Percentiles rank a stretch among this genome's conserved stretches.
Conservation (phyloP, 305 asterid species). For the Lippia alba region DNA sequence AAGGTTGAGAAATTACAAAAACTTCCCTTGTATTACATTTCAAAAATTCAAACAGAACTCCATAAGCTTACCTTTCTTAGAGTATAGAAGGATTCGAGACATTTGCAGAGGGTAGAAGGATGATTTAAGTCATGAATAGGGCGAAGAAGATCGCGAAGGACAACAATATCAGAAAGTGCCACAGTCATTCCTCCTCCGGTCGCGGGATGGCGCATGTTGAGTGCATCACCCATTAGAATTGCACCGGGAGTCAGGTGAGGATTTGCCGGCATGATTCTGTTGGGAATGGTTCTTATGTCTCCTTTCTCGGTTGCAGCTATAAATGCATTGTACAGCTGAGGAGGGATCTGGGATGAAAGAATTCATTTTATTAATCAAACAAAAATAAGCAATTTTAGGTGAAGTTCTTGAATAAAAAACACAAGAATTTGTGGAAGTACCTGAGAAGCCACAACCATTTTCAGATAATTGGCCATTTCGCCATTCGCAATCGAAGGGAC, state of each 20-base stretch:
- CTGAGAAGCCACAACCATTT: slow-evolving; percentile 79
- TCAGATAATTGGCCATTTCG: slow-evolving; percentile 69
- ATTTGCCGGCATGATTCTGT: slow-evolving; percentile 86
- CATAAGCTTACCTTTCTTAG: slow-evolving; percentile 59
- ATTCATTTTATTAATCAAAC: slow-evolving; percentile 3
- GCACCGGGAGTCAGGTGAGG: slow-evolving; percentile 88
- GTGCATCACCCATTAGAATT: slow-evolving; percentile 73
- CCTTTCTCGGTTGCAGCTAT: slow-evolving; percentile 67
- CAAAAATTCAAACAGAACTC: neutral
- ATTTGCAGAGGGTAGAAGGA: slow-evolving; percentile 53
- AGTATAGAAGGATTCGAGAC: slow-evolving; percentile 80
- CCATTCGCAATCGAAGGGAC: slow-evolving; percentile 82
- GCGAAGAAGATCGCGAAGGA: slow-evolving; percentile 75
- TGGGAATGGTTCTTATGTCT: slow-evolving; percentile 74
- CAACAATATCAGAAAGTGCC: slow-evolving; percentile 78
- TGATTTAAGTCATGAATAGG: slow-evolving; percentile 57
- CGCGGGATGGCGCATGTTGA: slow-evolving; percentile 88
- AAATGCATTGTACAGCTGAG: slow-evolving; percentile 58
- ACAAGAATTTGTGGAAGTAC: slow-evolving; percentile 26
- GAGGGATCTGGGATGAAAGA: slow-evolving; percentile 57
- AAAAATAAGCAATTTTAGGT: neutral
- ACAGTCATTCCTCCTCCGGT: slow-evolving; percentile 96
- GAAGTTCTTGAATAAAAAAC: neutral
- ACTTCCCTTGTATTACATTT: no score
- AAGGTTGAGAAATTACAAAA: no score